Evolutionary conservation across 495 filamentous ascomycete genomes (phyloP), one percentile per base, ranked within the genome.

Genomic region (Neurospora hispaniola): DNA sequence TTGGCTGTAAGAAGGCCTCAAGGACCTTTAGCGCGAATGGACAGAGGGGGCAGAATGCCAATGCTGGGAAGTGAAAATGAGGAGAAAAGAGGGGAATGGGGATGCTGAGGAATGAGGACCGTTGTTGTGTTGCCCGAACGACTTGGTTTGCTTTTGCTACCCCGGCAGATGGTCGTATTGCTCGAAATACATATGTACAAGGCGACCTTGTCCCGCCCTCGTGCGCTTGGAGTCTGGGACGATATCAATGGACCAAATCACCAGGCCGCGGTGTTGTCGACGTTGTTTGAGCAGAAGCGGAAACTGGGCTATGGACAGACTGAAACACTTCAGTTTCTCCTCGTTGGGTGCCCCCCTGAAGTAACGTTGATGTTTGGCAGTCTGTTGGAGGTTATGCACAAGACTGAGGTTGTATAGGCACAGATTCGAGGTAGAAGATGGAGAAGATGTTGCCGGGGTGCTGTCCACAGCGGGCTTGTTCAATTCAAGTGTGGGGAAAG

Each of bases 41-140:
- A 16, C 39, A 8, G 46, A 54, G 46, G 20, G 20, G 18, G 71
- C 69, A 73, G 71, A 76, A 76, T 42, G 72, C 74, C 74, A 76
- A 78, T 78, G 78, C 75, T 78, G 71, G 72, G 68, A 68, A 69
- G 43, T 71, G 59, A 42, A 70, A 73, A 72, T 75, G 73, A 74
- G 66, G 72, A 73, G 71, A 76, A 76, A 76, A 73, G 75, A 68
- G 70, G 71, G 74, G 75, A 76, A 41, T 10, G 39, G 41, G n/a
- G 54, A 66, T 16, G 35, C 54, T 35, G 54, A 66, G 35, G 27
- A 66, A 66, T 62, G 54, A 62, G 35, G 54, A 18, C 54, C 54
- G 54, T 66, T 66, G 16, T 42, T 41, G 69, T 42, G 69, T 41
- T 70, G 69, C 35, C 27, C 54, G 27, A n/a, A n/a, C n/a, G n/a